A percentile compares a stretch with the other conserved stretches of the same genome.
Evolutionary conservation across 805 yeast genomes (phyloP).

Genomic region (Wickerhamomyces silvicola): DNA sequence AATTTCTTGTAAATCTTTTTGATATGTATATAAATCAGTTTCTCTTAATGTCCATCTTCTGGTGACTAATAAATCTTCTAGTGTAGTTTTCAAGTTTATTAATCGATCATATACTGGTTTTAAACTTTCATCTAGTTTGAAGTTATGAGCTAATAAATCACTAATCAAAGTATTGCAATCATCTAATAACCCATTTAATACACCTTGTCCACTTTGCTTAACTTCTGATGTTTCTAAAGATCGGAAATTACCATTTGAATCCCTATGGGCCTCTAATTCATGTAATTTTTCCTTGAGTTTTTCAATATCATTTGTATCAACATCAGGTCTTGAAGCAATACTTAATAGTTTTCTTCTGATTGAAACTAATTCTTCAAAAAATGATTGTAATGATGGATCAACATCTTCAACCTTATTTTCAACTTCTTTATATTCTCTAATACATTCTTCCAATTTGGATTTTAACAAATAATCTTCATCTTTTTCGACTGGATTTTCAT

Average conservation of each 20-base stretch:
- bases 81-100: conserved; percentile 57
- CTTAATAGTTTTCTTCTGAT: conserved; percentile 59
- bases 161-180: conserved; percentile 72
- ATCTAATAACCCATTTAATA: conserved; percentile 70
- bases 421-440: conserved; percentile 48
- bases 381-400: conserved; percentile 40
- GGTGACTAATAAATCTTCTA: conserved; percentile 81
- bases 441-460: conserved; percentile 59
- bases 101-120: conserved; percentile 58
- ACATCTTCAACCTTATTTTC: conserved; percentile 50
- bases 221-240: conserved; percentile 28
- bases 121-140: conserved; percentile 43
- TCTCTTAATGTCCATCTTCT: conserved; percentile 97
- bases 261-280: conserved; percentile 42
- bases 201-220: conserved; percentile 35
- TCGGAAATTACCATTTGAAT: conserved; percentile 48
- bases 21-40: conserved; percentile 85
- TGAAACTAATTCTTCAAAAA: conserved; percentile 54
- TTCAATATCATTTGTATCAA: conserved; percentile 25
- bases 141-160: conserved; percentile 48
- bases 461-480: conserved; percentile 59
- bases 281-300: conserved; percentile 32
- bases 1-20: conserved; percentile 62
- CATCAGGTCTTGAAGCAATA: conserved; percentile 36
- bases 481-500: conserved; percentile 21